Evolutionary conservation across 371 early-diverging fungal species (phyloP).

Genomic region (Synchytrium microbalum): DNA sequence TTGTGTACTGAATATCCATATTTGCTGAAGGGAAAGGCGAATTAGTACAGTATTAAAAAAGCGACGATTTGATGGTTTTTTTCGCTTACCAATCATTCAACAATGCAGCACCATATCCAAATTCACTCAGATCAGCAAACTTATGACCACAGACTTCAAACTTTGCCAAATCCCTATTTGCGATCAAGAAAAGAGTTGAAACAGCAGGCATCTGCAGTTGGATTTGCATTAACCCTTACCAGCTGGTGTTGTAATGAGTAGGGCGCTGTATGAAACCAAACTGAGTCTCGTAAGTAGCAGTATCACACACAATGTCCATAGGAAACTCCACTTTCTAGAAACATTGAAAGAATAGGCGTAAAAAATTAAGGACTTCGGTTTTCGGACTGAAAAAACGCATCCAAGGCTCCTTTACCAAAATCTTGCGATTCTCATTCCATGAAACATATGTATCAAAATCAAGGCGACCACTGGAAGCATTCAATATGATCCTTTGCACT

Average conservation of each 20-base stretch:
- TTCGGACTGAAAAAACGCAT: background rate
- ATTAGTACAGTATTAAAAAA: background rate
- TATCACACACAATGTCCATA: slow-evolving; percentile 72
- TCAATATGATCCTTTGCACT: slow-evolving; percentile 66
- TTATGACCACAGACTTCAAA: slow-evolving; percentile 96
- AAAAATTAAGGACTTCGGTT: slow-evolving; percentile 5
- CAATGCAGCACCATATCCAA: slow-evolving; percentile 88
- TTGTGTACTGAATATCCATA: slow-evolving; percentile 68
- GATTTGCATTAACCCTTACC: slow-evolving; percentile 37
- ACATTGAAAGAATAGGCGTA: background rate
- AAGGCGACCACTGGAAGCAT: slow-evolving; percentile 55
- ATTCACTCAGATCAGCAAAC: slow-evolving; percentile 89
- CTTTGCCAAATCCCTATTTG: slow-evolving; percentile 67
- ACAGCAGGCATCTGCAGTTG: slow-evolving; percentile 1
- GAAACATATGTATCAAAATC: slow-evolving; percentile 81
- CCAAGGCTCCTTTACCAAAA: slow-evolving; percentile 36
- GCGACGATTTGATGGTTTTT: background rate
- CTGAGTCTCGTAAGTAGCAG: slow-evolving; percentile 91
- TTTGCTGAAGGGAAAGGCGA: slow-evolving; percentile 22
- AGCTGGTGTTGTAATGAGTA: slow-evolving; percentile 86
- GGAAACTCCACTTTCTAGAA: slow-evolving; percentile 80
- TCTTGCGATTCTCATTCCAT: slow-evolving; percentile 87
- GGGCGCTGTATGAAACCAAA: slow-evolving; percentile 87
- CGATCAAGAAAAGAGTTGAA: background rate
- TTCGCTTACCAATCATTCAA: slow-evolving; percentile 86